phyloP scores from a whole-genome alignment of 352 stramenopile species.

The Phytophthora ramorum region DNA sequence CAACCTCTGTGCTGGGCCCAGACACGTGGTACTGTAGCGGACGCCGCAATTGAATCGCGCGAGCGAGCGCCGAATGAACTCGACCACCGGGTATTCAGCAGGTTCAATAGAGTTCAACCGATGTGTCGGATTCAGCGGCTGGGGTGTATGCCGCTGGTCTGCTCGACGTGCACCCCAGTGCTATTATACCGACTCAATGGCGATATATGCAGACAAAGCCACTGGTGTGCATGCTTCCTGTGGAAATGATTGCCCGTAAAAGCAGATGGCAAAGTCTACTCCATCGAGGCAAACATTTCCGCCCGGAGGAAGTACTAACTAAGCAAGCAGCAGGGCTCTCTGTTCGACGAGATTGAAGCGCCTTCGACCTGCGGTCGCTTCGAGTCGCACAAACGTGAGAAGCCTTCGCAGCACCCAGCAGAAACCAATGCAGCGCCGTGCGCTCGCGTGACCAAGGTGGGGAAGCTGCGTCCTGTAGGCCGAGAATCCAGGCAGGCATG shows the following conservation, averaged over 20 bases:
- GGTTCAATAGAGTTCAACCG: too few relatives aligned
- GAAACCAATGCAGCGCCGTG: not conserved
- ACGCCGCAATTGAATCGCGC: too few relatives aligned
- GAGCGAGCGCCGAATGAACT: too few relatives aligned
- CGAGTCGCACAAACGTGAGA: not conserved
- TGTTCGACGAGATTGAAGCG: constrained; percentile 1
- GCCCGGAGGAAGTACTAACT: too few relatives aligned
- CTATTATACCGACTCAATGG: not conserved
- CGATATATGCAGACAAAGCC: not conserved
- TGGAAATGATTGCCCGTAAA: too few relatives aligned
- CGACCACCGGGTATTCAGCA: not conserved
- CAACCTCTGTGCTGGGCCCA: constrained; percentile 8
- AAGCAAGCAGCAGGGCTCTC: not conserved
- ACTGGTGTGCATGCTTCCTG: too few relatives aligned
- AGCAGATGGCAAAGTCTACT: too few relatives aligned
- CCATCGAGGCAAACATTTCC: too few relatives aligned
- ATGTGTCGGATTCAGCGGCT: too few relatives aligned
- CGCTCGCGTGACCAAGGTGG: constrained; percentile 2
- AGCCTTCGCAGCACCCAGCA: constrained; percentile 8
- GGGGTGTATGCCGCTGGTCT: too few relatives aligned
- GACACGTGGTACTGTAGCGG: constrained; percentile 1
- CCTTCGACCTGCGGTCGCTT: not conserved
- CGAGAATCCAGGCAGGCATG: constrained; percentile 1
- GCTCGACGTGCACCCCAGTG: too few relatives aligned
- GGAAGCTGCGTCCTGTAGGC: constrained; percentile 1